These are phyloP conservation scores for Cyclostephanos tholiformis DNA, from an alignment of 108 stramenopile genomes.

Conservation along the genomic window DNA sequence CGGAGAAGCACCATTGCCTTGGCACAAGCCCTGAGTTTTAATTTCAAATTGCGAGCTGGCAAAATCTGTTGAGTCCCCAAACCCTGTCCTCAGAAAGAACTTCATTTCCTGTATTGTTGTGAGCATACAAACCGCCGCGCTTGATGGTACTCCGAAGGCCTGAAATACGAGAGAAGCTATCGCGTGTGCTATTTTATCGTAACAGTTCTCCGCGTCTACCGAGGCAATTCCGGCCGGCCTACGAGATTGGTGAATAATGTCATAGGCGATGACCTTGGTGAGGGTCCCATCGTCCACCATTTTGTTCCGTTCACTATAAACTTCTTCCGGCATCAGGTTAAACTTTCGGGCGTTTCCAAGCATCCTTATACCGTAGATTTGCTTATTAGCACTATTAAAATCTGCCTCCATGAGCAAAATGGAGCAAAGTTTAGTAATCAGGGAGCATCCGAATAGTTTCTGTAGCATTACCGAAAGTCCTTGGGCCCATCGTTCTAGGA, in stretches of 20 bases:
- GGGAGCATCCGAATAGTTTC: neutral
- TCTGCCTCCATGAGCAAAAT: slow-evolving; percentile 23
- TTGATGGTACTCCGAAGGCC: neutral
- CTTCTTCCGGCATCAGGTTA: slow-evolving; percentile 29
- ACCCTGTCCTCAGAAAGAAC: neutral
- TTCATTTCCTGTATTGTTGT: neutral
- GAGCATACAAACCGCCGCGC: neutral
- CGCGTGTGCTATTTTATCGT: slow-evolving; percentile 1
- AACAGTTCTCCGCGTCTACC: slow-evolving; percentile 12
- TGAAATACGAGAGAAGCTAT: slow-evolving; percentile 13
- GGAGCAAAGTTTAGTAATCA: slow-evolving; percentile 5
- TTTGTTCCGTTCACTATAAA: slow-evolving; percentile 13
- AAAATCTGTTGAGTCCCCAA: slow-evolving; percentile 2
- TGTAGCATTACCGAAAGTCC: neutral
- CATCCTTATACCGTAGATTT: slow-evolving; percentile 20
- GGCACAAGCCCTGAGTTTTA: slow-evolving; percentile 4
- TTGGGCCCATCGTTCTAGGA: neutral
- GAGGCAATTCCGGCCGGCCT: slow-evolving; percentile 2
- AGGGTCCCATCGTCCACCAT: slow-evolving; percentile 16
- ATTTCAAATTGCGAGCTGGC: neutral
- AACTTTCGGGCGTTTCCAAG: slow-evolving; percentile 2
- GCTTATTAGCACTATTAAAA: slow-evolving; percentile 14
- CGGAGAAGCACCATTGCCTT: slow-evolving; percentile 1
- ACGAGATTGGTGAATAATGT: neutral
- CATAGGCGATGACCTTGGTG: slow-evolving; percentile 3